phyloP scores from a whole-genome alignment of 495 filamentous ascomycete species.

The Penicillium coffeae region DNA sequence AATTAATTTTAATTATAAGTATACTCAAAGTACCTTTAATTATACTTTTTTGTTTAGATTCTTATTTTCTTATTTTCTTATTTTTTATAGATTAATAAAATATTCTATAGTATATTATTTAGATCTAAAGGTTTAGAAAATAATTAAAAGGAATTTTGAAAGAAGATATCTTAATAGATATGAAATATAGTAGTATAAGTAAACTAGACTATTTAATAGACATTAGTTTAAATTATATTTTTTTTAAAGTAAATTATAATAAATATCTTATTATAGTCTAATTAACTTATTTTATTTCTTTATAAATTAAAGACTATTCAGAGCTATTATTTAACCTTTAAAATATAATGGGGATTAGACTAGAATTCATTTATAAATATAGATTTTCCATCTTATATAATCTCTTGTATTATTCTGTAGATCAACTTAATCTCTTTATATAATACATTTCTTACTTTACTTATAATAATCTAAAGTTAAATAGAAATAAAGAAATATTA shows the following conservation, averaged over 20 bases:
- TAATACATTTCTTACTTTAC: no score
- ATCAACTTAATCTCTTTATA: no score
- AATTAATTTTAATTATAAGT: not conserved
- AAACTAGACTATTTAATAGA: not conserved
- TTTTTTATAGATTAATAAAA: not conserved
- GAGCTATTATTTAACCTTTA: no score
- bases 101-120: not conserved
- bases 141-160: not conserved
- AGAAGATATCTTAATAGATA: not conserved
- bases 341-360: no score
- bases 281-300: constrained; percentile 12
- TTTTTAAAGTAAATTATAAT: constrained; percentile 12
- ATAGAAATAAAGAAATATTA: no score
- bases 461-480: no score
- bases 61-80: not conserved
- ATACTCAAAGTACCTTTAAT: not conserved
- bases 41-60: not conserved
- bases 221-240: not conserved
- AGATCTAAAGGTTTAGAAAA: not conserved
- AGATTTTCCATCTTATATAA: no score
- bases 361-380: no score
- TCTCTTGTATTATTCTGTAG: no score
- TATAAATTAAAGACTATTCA: no score
- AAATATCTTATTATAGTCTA: constrained; percentile 4
- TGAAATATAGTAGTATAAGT: not conserved